Base-by-base conservation (phyloP, 2,329 filamentous ascomycete genomes). In the Sporothrix inflata region DNA sequence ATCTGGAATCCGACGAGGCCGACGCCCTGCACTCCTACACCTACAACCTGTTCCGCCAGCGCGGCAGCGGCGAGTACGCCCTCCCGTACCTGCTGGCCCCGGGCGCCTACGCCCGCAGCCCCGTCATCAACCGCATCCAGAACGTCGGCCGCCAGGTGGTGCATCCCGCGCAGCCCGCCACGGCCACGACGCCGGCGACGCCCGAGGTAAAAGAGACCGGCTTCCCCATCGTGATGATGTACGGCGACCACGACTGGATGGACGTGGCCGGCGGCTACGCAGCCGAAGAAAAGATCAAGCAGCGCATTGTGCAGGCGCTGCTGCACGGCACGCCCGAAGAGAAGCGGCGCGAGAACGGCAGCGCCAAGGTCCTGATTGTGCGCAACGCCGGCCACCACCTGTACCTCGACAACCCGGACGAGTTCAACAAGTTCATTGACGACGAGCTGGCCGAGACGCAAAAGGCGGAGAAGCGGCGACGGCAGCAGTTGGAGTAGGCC, bases 201-300 rank as follows among this genome's bases (percentile, higher is more conserved):
- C 79, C 81, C 0, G 79, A 77, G 3, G 77, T 80, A 19, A 79
- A 79, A 34, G 87, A 89, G 77, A 92, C 87, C 0, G 94, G 94
- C 1, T 85, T 94, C 67, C 95, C 96, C 0, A 85, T 98, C 42
- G 88, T 98, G 9, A 88, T 99, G 79, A 94, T 98, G 92, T 99
- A 99, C 79, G 96, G 96, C 75, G 94, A 98, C 77, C 91, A 96
- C 78, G 96, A 99, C 84, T 99, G 96, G 96, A 99, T 99, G 96
- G 96, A 99, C 76, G 90, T 96, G 9, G 89, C 90, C 0, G 96
- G 94, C 38, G 96, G 96, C 0, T 89, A 90, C 63, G 94, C 92
- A 0, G 90, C 94, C 0, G 89, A 92, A 78, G 89, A 94, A 81
- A 94, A 92, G 80, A 87, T 98, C 14, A 90, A 93, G 73, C 85